A percentile compares a stretch with the other conserved stretches of the same genome.
Evolutionary conservation across 2,329 filamentous ascomycete species (phyloP).

Genomic region (Bimuria novae-zelandiae): DNA sequence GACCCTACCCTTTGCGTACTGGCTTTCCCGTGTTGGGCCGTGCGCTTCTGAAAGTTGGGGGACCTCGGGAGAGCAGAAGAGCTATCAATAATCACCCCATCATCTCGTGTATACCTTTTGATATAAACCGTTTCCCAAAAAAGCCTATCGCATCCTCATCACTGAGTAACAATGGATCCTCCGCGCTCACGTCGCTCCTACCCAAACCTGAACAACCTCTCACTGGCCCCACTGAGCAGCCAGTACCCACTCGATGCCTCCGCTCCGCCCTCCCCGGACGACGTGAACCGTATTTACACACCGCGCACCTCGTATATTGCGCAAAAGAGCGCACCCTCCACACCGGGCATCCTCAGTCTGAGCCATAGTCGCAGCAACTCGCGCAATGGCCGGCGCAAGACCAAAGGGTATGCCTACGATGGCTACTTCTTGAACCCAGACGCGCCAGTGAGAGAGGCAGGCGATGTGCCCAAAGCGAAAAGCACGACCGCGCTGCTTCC

Average conservation of each 20-base stretch:
- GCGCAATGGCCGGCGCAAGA: constrained; percentile 42
- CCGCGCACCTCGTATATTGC: constrained; percentile 53
- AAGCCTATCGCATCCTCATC: not conserved
- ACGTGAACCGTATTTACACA: constrained; percentile 27
- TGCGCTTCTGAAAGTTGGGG: constrained; percentile 19
- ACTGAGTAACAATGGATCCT: constrained; percentile 24
- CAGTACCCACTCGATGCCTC: constrained; percentile 57
- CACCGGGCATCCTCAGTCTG: constrained; percentile 54
- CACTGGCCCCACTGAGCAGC: constrained; percentile 63
- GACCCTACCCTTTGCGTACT: constrained; percentile 20
- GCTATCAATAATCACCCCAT: not conserved
- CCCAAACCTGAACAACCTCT: constrained; percentile 63
- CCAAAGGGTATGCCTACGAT: constrained; percentile 34
- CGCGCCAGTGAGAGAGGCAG: constrained; percentile 26
- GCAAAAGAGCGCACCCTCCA: constrained; percentile 54
- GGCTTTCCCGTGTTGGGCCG: constrained; percentile 22
- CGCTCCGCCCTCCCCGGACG: constrained; percentile 40
- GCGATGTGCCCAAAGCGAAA: constrained; percentile 52
- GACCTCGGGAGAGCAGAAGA: constrained; percentile 25
- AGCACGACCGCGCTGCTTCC: constrained; percentile 49
- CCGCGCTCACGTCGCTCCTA: constrained; percentile 54
- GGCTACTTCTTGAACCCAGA: constrained; percentile 37
- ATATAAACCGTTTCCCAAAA: constrained; percentile 16
- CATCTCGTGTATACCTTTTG: not conserved
- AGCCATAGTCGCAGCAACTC: constrained; percentile 44